phyloP scores from a whole-genome alignment of 352 stramenopile species.

The Pythium volutum region DNA sequence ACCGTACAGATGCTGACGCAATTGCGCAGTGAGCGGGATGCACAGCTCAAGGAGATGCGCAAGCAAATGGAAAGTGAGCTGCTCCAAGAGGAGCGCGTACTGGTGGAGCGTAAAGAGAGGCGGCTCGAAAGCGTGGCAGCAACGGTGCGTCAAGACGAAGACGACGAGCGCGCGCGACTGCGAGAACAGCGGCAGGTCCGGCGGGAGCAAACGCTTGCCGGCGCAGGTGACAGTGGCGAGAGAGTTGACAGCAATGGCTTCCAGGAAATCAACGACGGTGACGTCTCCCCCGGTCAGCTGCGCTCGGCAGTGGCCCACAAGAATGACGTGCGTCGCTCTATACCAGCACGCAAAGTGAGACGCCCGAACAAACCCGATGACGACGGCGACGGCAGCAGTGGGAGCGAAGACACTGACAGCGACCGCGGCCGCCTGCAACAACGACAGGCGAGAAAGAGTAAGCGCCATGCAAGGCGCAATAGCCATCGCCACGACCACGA shows the following conservation, averaged over 20 bases:
- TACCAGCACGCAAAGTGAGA: background rate
- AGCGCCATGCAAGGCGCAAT: background rate
- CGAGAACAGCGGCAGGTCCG: slow-evolving; percentile 16
- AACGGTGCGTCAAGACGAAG: slow-evolving; percentile 46
- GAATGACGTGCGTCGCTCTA: background rate
- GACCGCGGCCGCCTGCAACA: slow-evolving; percentile 3
- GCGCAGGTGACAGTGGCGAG: background rate
- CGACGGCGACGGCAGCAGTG: background rate
- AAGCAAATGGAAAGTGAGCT: slow-evolving; percentile 47
- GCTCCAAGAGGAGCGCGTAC: slow-evolving; percentile 41
- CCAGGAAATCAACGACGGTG: background rate
- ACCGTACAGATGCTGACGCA: slow-evolving; percentile 47
- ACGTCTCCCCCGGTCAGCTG: slow-evolving; percentile 19
- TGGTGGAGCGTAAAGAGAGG: slow-evolving; percentile 43
- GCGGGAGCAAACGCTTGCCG: slow-evolving; percentile 18
- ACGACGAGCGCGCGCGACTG: slow-evolving; percentile 20
- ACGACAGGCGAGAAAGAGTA: slow-evolving; percentile 6
- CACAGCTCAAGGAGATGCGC: slow-evolving; percentile 44
- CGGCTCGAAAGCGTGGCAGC: slow-evolving; percentile 40
- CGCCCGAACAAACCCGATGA: background rate
- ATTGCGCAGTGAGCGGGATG: slow-evolving; percentile 49
- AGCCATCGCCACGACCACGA: slow-evolving; percentile 8
- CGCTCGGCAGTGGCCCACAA: background rate
- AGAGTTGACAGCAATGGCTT: background rate
- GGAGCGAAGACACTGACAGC: background rate